Percentiles rank a stretch among this genome's conserved stretches.
Conservation (phyloP, 1,284 basidiomycete species). For the Macrocystidia cucumis region DNA sequence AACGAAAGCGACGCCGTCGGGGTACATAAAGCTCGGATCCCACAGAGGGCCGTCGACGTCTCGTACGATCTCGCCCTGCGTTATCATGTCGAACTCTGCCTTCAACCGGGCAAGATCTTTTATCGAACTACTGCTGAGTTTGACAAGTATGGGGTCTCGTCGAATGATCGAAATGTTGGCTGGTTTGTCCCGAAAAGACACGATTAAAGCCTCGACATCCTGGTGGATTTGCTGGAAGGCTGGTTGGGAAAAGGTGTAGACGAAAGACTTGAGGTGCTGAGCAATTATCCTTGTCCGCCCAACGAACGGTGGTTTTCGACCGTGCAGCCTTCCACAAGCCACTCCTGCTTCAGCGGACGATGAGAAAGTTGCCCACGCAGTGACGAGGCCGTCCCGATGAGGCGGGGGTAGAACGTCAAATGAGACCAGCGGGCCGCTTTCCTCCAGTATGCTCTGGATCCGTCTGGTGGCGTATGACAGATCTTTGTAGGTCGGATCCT, state of each 20-base stretch:
- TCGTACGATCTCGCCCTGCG: constrained; percentile 49
- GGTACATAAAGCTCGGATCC: constrained; percentile 49
- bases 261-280: constrained; percentile 39
- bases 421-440: constrained; percentile 29
- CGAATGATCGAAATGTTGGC: constrained; percentile 18
- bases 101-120: constrained; percentile 46
- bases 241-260: constrained; percentile 28
- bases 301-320: constrained; percentile 30
- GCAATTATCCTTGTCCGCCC: constrained; percentile 38
- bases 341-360: constrained; percentile 37
- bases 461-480: constrained; percentile 26
- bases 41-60: constrained; percentile 44
- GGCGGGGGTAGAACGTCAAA: constrained; percentile 45
- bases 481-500: constrained; percentile 38
- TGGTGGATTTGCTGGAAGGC: constrained; percentile 27
- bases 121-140: constrained; percentile 35
- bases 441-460: constrained; percentile 31
- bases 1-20: constrained; percentile 36
- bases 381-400: constrained; percentile 37
- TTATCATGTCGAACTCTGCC: constrained; percentile 45
- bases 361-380: constrained; percentile 45
- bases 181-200: constrained; percentile 17
- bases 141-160: constrained; percentile 25
- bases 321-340: constrained; percentile 38
- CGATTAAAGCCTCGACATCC: constrained; percentile 29